A percentile compares a stretch with the other conserved stretches of the same genome.
These are phyloP conservation scores for Podospora appendiculata DNA, from an alignment of 495 filamentous ascomycete species.

Conservation along the genomic window DNA sequence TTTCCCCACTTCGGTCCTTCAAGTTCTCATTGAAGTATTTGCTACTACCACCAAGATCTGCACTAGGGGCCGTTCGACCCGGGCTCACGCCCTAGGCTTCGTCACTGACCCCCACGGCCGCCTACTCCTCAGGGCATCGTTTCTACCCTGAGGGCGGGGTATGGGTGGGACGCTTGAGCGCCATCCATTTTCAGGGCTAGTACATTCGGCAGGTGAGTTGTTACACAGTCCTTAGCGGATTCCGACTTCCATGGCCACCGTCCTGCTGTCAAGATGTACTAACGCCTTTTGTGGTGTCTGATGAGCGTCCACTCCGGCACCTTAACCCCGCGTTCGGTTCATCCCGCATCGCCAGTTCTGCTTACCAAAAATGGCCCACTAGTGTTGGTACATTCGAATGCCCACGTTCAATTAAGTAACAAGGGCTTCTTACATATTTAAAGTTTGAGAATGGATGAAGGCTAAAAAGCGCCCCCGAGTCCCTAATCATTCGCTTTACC, in stretches of 20 bases:
- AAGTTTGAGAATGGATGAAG: constrained; percentile 73
- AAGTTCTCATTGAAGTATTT: constrained; percentile 72
- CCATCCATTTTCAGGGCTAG: constrained; percentile 59
- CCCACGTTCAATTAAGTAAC: constrained; percentile 61
- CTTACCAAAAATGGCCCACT: constrained; percentile 66
- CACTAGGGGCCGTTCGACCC: constrained; percentile 61
- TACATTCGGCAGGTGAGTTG: constrained; percentile 58
- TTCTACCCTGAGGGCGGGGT: constrained; percentile 54
- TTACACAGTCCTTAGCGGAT: constrained; percentile 57
- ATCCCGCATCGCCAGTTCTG: constrained; percentile 62
- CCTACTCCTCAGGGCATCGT: constrained; percentile 39
- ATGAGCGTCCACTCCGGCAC: constrained; percentile 65
- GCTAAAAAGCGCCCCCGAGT: constrained; percentile 63
- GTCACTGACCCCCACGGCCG: constrained; percentile 24
- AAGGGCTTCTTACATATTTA: constrained; percentile 70
- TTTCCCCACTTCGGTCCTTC: constrained; percentile 66
- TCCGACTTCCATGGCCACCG: constrained; percentile 59
- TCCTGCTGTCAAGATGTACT: constrained; percentile 56
- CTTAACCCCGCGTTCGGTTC: constrained; percentile 65
- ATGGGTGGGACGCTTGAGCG: constrained; percentile 60
- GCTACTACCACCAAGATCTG: constrained; percentile 69
- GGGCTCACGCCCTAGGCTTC: constrained; percentile 61
- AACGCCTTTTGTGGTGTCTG: constrained; percentile 62
- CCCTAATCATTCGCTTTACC: constrained; percentile 76
- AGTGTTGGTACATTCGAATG: constrained; percentile 59